Evolutionary conservation across 768 basidiomycete species (phyloP), one percentile per base, ranked within the genome.

Genomic region (Amanita inopinata): DNA sequence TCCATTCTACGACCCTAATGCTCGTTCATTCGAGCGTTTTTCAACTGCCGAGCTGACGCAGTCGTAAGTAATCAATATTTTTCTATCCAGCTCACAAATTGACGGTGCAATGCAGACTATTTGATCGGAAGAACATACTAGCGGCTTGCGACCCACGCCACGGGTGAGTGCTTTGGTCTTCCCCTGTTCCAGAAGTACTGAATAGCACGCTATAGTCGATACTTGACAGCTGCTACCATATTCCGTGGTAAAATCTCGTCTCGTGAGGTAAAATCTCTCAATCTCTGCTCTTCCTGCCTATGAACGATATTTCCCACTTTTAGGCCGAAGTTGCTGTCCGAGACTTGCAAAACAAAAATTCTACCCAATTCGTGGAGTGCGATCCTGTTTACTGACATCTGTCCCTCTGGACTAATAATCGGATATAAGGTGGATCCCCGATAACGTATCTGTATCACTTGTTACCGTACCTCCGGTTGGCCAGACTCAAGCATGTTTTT

Each of bases 381-480:
- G 78, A 63, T 24, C 24, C 18, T 20, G 3, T 3, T 19, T 37
- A 20, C 5, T 25, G 33, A 7, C 17, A 14, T 27, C 35, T 18
- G 33, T 24, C 12, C 31, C 35, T 15, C 40, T 25, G 33, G 33
- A 33, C 41, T 32, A 3, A 39, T 43, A 40, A 18, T 6, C n/a
- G 4, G 14, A 40, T 8, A 5, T 11, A 28, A 86, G 83, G 52
- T 89, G 88, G 89, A 89, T 91, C 50, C 88, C 88, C 5, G 89
- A 90, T 60, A 90, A 91, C 49, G 81, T 91, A 6, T 90, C 87
- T 0, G 78, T 88, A 12, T 83, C 86, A 0, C 61, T 90, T 37
- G 86, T 87, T 47, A 80, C 81, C 2, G 82, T 89, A 1, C 86
- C 88, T 3, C 88, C 88, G 19, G 80, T 87, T 8, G 88, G 86